Percentiles rank a stretch among this genome's conserved stretches.
These are phyloP conservation scores for Grigorovia yakushimaensis DNA, from an alignment of 805 yeast species.

Conservation along the genomic window DNA sequence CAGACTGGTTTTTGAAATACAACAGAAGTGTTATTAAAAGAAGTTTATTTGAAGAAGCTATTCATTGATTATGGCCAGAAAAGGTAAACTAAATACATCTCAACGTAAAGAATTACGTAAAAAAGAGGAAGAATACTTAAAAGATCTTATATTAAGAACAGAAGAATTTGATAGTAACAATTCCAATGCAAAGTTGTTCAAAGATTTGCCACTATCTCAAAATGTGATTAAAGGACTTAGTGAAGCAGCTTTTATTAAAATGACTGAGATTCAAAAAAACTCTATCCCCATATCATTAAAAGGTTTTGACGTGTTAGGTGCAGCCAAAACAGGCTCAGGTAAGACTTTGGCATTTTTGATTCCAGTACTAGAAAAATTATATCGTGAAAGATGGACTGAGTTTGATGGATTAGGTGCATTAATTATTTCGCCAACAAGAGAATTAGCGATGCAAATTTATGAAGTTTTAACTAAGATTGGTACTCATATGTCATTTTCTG, in stretches of 20 bases:
- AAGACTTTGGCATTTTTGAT: conserved; percentile 80
- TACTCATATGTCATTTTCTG: conserved; percentile 61
- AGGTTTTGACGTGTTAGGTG: conserved; percentile 73
- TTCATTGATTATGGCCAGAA: conserved; percentile 29
- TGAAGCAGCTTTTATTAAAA: conserved; percentile 63
- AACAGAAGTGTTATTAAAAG: no score
- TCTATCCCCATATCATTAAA: conserved; percentile 69
- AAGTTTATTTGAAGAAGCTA: no score
- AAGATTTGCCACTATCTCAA: conserved; percentile 66
- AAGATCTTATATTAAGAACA: conserved; percentile 40
- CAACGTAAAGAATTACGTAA: conserved; percentile 33
- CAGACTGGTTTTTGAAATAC: no score
- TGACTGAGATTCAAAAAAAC: conserved; percentile 81
- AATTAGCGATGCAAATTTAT: conserved; percentile 81
- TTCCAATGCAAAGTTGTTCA: conserved; percentile 41
- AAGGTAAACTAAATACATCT: conserved; percentile 23
- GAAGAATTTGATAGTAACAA: conserved; percentile 42
- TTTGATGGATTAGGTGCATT: conserved; percentile 84
- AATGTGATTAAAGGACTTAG: conserved; percentile 62
- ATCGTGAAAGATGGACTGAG: conserved; percentile 66
- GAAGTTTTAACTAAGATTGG: conserved; percentile 83
- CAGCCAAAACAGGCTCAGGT: conserved; percentile 81
- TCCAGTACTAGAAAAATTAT: conserved; percentile 66
- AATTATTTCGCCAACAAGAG: conserved; percentile 87
- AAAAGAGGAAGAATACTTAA: conserved; percentile 30